phyloP scores from a whole-genome alignment of 164 flowering plant genomes.

The Saururus chinensis region DNA sequence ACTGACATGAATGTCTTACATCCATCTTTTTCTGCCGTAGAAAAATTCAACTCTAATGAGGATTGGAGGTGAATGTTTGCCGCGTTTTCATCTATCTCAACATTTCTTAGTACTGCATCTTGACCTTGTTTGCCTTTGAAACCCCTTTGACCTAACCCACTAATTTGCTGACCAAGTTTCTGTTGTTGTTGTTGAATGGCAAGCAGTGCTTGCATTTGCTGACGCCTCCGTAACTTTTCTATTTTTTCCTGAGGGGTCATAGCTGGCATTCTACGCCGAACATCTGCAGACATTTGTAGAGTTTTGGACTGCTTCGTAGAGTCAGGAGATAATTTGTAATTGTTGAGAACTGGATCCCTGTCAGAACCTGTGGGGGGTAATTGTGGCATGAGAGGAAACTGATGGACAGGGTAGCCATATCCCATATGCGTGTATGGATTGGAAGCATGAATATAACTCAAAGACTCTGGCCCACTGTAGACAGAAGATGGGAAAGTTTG shows the following conservation, averaged over 20 bases:
- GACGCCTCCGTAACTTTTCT: slow-evolving; percentile 77
- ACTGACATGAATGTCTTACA: slow-evolving; percentile 20
- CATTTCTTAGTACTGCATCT: slow-evolving; percentile 19
- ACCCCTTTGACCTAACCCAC: slow-evolving; percentile 16
- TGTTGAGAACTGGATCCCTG: slow-evolving; percentile 17
- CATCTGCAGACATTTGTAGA: slow-evolving; percentile 16
- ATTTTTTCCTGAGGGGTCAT: slow-evolving; percentile 93
- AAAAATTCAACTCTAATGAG: slow-evolving; percentile 30
- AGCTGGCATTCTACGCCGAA: slow-evolving; percentile 20
- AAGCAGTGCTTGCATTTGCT: slow-evolving; percentile 81
- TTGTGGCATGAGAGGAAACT: slow-evolving; percentile 25
- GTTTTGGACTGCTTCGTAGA: slow-evolving; percentile 12
- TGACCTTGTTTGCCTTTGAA: slow-evolving; percentile 22
- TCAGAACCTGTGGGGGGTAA: slow-evolving; percentile 21
- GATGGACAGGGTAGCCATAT: slow-evolving; percentile 25
- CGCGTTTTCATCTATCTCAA: slow-evolving; percentile 30
- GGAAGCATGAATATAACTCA: slow-evolving; percentile 26
- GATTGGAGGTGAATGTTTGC: slow-evolving; percentile 15
- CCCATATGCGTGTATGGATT: slow-evolving; percentile 21
- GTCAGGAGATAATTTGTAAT: slow-evolving; percentile 25
- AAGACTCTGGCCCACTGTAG: slow-evolving; percentile 19
- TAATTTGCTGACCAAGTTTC: slow-evolving; percentile 38
- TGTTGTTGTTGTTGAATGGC: slow-evolving; percentile 80
- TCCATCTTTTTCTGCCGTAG: slow-evolving; percentile 44
- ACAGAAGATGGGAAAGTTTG: slow-evolving; percentile 30